Evolutionary conservation across 139 green algal genomes (phyloP).

Genomic region (Astrephomene gubernaculifera): DNA sequence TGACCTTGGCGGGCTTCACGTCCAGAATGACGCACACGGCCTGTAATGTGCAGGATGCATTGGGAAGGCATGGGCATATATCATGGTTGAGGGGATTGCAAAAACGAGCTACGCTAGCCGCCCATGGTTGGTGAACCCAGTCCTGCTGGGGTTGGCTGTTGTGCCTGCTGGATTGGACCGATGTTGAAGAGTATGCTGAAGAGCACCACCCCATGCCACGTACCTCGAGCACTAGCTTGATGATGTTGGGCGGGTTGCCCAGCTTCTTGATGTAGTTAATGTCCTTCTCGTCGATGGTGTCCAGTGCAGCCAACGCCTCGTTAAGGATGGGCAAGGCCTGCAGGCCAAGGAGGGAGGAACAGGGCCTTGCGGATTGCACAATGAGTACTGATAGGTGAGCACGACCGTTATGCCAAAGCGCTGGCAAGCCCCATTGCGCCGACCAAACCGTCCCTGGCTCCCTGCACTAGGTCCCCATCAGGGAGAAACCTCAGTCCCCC

Average conservation of each 20-base stretch:
- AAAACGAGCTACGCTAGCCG: no score
- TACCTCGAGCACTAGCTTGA: conserved; percentile 78
- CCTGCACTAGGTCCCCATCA: no score
- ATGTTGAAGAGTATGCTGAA: background rate
- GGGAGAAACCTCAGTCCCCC: no score
- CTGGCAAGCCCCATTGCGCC: no score
- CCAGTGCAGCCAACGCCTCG: conserved; percentile 80
- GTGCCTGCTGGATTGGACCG: no score
- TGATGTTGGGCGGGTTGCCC: conserved; percentile 79
- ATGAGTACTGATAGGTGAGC: no score
- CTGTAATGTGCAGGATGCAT: conserved; percentile 30
- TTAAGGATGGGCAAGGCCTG: conserved; percentile 83
- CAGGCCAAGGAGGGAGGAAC: background rate
- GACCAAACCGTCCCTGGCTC: no score
- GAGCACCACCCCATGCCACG: background rate
- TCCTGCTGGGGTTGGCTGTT: no score
- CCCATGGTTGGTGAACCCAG: no score
- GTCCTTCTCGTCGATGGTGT: conserved; percentile 89
- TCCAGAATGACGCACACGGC: conserved; percentile 83
- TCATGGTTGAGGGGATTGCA: no score
- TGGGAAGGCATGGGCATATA: background rate
- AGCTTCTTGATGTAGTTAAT: conserved; percentile 81
- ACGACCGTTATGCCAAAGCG: no score
- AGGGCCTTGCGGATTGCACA: no score
- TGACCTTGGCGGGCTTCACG: conserved; percentile 77